Conservation (phyloP, 345 rosid genomes). For the Turritis glabra region DNA sequence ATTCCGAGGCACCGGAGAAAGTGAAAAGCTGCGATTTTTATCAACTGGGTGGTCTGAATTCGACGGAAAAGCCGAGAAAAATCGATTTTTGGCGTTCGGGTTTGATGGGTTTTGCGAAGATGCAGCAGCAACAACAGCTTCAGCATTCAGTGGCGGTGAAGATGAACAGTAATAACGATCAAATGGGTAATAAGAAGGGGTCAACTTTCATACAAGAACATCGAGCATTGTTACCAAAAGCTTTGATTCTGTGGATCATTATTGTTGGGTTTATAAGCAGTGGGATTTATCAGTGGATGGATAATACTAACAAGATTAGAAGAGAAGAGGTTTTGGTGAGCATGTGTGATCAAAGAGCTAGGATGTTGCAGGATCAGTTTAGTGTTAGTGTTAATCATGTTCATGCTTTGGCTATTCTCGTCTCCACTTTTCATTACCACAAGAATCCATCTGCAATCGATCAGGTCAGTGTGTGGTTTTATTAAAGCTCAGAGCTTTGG, state of each 20-base stretch:
- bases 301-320: constrained; percentile 59
- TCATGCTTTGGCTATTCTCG: constrained; percentile 95
- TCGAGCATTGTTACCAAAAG: constrained; percentile 68
- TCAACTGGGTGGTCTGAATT: constrained; percentile 6
- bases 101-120: constrained; percentile 61
- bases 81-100: constrained; percentile 35
- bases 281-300: constrained; percentile 58
- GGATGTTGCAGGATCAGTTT: constrained; percentile 98
- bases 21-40: constrained; percentile 30
- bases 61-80: constrained; percentile 11
- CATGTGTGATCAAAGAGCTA: constrained; percentile 97
- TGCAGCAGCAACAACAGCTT: constrained; percentile 53
- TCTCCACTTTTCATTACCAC: constrained; percentile 93
- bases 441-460: constrained; percentile 95
- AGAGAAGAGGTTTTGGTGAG: constrained; percentile 74
- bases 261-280: constrained; percentile 47
- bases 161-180: constrained; percentile 47
- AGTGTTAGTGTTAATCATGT: constrained; percentile 98
- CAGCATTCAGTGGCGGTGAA: constrained; percentile 61
- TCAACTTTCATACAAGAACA: constrained; percentile 67
- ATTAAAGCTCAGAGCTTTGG: not conserved
- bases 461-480: constrained; percentile 59
- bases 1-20: not conserved
- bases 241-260: constrained; percentile 60
- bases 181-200: constrained; percentile 58